Base-by-base conservation (phyloP, 371 early-diverging fungal species). In the Rhizopus delemar region DNA sequence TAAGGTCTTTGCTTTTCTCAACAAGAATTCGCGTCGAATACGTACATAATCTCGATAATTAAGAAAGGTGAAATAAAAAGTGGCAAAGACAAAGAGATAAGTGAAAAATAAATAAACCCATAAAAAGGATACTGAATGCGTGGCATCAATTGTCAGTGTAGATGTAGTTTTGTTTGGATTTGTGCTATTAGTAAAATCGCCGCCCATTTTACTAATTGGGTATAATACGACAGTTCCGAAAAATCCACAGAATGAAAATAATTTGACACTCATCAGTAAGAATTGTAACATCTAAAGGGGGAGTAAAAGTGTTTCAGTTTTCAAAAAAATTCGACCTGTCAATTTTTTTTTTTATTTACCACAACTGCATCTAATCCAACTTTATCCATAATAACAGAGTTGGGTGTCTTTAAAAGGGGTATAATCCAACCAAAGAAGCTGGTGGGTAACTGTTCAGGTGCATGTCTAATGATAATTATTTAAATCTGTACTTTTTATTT, bases 361-460 rank as follows among this genome's bases (percentile, higher is more conserved):
- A 88, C 84, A 16, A 86, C 86, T 0, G 89, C 87, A 63, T 88
- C 89, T 13, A 88, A 65, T 15, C 89, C 89, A 33, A 86, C 82
- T 65, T 86, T 77, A 28, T 87, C 79, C 34, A 87, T 67, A 12
- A 85, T 67, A 16, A 81, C 84, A 8, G 74, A 70, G 53, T 87
- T 78, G 3, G 83, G 75, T 15, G 79, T 80, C 39, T 71, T 71
- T 33, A 84, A 51, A 31, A 87, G 57, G 22, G 85, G 82, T 15
- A 74, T 60, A 55, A 87, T 83, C 87, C 87, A 87, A 22, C 85
- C 85, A 67, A 87, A 81, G 50, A 87, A 81, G 5, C 78, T 71
- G 9, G 68, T 53, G 2, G 85, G 80, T 2, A 87, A 56, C 48
- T 68, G 54, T 13, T 77, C 70, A 3, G 87, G 87, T 29, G 84